Base-by-base conservation (phyloP, 495 filamentous ascomycete genomes). In the Penicillium roqueforti region DNA sequence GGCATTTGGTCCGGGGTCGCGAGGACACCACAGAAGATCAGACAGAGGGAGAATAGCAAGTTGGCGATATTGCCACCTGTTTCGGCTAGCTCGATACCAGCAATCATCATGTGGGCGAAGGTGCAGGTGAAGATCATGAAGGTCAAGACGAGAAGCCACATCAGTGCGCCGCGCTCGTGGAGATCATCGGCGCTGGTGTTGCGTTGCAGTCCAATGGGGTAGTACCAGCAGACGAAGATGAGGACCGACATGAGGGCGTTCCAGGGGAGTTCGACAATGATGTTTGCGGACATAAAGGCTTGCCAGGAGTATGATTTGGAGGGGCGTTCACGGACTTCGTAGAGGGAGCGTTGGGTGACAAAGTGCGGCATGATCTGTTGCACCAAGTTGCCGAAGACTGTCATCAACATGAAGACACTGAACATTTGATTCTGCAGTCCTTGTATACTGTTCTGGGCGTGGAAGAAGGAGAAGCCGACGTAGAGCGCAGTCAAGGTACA, bases 401-500 rank as follows among this genome's bases (percentile, higher is more conserved):
- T 91, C 60, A 91, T 76, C 29, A 97, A 73, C 77, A 93, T 85
- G 78, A 97, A 96, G 65, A 96, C 85, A 70, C 84, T 78, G 69
- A 95, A 96, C 74, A 93, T 87, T 67, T 92, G 88, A 67, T 95
- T 95, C 62, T 93, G 89, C 14, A 96, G 83, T 54, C 90, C 92
- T 67, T 95, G 88, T 13, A 84, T 70, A 14, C 80, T 81, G 72
- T 86, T 89, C 53, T 82, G 68, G 0, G 88, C 80, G 16, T 85
- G 79, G 80, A 84, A 92, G 77, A 97, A 95, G 48, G 90, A 89
- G 77, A 97, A 93, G 36, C 91, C 91, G 65, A 93, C 92, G 74
- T 96, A 95, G 20, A 95, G 75, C 1, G 81, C 53, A 9, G 74
- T 68, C 14, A 75, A 34, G 20, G 70, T 68, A 53, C 79, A 80